These are phyloP conservation scores for Phlebiopsis flavidoalba DNA, from an alignment of 768 basidiomycete species.

Conservation along the genomic window DNA sequence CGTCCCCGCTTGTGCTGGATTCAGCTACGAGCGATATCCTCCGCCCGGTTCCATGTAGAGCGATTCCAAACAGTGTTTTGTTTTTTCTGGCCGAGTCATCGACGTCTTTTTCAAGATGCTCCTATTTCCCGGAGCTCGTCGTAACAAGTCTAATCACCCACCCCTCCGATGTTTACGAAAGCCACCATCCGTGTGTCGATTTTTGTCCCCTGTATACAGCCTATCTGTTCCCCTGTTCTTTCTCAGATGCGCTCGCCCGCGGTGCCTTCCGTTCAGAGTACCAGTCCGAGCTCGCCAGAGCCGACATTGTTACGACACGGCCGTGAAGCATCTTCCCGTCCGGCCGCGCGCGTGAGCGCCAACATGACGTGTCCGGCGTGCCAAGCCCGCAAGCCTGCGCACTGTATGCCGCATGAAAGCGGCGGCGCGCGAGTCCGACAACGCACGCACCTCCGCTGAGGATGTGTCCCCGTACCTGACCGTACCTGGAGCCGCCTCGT, in stretches of 20 bases:
- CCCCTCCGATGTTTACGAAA: constrained; percentile 90
- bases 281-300: constrained; percentile 61
- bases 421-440: neutral
- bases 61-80: constrained; percentile 76
- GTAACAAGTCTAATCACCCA: constrained; percentile 22
- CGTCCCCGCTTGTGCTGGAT: constrained; percentile 91
- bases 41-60: constrained; percentile 77
- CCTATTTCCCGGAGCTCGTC: no score
- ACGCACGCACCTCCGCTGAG: constrained; percentile 70
- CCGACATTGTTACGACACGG: constrained; percentile 90
- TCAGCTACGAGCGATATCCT: constrained; percentile 80
- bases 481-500: constrained; percentile 80
- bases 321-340: constrained; percentile 74
- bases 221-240: constrained; percentile 61
- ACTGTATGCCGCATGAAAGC: neutral
- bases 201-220: constrained; percentile 66
- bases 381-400: constrained; percentile 83
- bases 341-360: constrained; percentile 67
- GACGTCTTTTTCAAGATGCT: no score
- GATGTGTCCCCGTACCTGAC: constrained; percentile 77
- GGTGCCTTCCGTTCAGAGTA: constrained; percentile 23
- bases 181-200: constrained; percentile 83
- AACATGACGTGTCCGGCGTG: constrained; percentile 85
- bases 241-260: neutral
- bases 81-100: no score